Evolutionary conservation across 2,329 filamentous ascomycete genomes (phyloP).

Genomic region (Sarocladium oryzae): DNA sequence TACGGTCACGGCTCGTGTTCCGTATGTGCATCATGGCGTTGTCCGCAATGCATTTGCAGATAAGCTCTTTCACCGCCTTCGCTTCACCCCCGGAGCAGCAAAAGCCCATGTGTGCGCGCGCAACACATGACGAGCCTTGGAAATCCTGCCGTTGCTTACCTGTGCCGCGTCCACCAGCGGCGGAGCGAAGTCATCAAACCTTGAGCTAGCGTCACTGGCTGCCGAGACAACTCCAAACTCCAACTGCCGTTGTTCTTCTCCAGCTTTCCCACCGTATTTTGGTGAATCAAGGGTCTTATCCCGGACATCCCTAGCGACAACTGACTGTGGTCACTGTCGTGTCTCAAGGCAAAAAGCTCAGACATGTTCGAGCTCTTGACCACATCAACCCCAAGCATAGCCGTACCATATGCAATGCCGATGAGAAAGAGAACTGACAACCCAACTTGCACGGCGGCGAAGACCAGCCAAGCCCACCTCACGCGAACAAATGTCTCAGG

Average conservation of each 20-base stretch:
- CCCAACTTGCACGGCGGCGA: constrained; percentile 12
- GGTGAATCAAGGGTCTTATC: not conserved
- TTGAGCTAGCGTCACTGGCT: not conserved
- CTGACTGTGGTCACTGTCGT: not conserved
- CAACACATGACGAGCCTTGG: too few species aligned
- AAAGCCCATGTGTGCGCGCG: too few species aligned
- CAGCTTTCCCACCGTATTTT: not conserved
- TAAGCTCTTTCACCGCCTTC: too few species aligned
- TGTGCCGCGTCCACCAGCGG: not conserved
- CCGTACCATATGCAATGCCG: constrained; percentile 9
- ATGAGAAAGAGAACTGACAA: constrained; percentile 12
- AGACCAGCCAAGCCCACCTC: constrained; percentile 15
- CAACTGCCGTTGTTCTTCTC: not conserved
- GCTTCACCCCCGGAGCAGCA: too few species aligned
- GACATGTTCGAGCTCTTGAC: constrained; percentile 14
- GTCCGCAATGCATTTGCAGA: too few species aligned
- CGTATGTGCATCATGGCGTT: not conserved
- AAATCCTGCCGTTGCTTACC: not conserved
- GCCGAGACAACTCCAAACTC: not conserved
- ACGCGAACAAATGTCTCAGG: constrained; percentile 12
- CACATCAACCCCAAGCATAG: constrained; percentile 12
- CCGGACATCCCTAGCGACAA: not conserved
- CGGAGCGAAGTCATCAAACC: not conserved
- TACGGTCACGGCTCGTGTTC: not conserved
- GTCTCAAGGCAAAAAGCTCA: constrained; percentile 23